phyloP scores from a whole-genome alignment of 371 early-diverging fungal species.

The Actinomortierella wolfii region DNA sequence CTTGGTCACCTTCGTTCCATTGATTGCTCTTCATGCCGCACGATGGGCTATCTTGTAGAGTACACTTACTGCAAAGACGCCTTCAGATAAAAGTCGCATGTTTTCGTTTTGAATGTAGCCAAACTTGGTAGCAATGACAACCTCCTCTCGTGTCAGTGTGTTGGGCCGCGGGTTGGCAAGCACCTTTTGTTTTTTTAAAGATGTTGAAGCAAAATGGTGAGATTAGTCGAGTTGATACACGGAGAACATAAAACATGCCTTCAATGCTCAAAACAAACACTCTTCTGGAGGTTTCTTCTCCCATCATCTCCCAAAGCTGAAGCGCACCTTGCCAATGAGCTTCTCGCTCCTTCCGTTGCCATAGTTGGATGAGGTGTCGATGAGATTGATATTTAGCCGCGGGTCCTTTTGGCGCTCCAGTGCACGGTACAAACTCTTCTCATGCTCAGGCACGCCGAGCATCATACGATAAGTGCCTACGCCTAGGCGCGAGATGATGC shows the following conservation, averaged over 20 bases:
- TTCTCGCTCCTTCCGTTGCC: slow-evolving; percentile 39
- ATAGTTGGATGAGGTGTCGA: slow-evolving; percentile 46
- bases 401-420: slow-evolving; percentile 37
- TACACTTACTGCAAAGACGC: slow-evolving; percentile 21
- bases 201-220: neutral
- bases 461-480: slow-evolving; percentile 37
- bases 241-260: neutral
- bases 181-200: slow-evolving; percentile 10
- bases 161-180: slow-evolving; percentile 23
- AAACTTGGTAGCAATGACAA: slow-evolving; percentile 40
- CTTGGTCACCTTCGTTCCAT: no score
- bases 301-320: neutral
- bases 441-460: slow-evolving; percentile 26
- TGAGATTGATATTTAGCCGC: slow-evolving; percentile 34
- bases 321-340: slow-evolving; percentile 37
- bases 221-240: no score
- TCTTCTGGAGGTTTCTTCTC: neutral
- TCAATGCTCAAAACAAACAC: neutral
- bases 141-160: slow-evolving; percentile 27
- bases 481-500: slow-evolving; percentile 39
- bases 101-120: slow-evolving; percentile 45
- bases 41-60: no score
- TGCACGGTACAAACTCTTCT: slow-evolving; percentile 32
- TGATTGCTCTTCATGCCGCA: no score
- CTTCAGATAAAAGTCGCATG: slow-evolving; percentile 30